Base-by-base conservation (phyloP, 768 basidiomycete species). In the Serendipita sp. region DNA sequence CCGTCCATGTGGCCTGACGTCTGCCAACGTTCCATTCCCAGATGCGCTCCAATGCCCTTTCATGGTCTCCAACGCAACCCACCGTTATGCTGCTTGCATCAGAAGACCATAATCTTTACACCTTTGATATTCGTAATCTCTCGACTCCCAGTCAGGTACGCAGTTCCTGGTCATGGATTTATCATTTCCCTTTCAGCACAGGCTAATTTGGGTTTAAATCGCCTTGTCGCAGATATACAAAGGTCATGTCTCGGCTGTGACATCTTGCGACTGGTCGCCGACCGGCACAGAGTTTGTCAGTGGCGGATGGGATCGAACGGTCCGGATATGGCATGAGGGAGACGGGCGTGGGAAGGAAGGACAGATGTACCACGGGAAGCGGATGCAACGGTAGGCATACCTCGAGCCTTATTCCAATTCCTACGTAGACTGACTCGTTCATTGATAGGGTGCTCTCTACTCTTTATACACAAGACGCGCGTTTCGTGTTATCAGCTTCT, bases 51-150 rank as follows among this genome's bases (percentile, higher is more conserved):
- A 98, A 98, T 69, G 80, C 88, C 5, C 79, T 99, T 1, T 81
- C 91, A 13, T 99, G 94, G 94, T 97, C 92, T 33, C 96, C 96
- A 0, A 95, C 91, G 0, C 86, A 93, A 71, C 96, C 96, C 2
- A 97, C 94, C 0, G 78, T 86, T 2, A 76, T 97, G 44, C 82
- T 99, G 5, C 81, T 98, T 4, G 96, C 91, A n/a, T 97, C 94
- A 0, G 96, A 98, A 77, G 95, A 98, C 71, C 94, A 98, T 76
- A 96, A 97, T 70, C 79, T 98, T 29, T 98, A 98, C 74, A 97
- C 96, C 0, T 99, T 96, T 73, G 96, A 99, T 71, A 87, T 98
- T 60, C 83, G 96, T 46, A 82, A 88, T 64, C 79, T 99, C 27
- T 75, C 81, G 11, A 78, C 81, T 1, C 91, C 96, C 3, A 89